A percentile compares a stretch with the other conserved stretches of the same genome.
Evolutionary conservation across 345 rosid species (phyloP).

Genomic region (Turritis glabra): DNA sequence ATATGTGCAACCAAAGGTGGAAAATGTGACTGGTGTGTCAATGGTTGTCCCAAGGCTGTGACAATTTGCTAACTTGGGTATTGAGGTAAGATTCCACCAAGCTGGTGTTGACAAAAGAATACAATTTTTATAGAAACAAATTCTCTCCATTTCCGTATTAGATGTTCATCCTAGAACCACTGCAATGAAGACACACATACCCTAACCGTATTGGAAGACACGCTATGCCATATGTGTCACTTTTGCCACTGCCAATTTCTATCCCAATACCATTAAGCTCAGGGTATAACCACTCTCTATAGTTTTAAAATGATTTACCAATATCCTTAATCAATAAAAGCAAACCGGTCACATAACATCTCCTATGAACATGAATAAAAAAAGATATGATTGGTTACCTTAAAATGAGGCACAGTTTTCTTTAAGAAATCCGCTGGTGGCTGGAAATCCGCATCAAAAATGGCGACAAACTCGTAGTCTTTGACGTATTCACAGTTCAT

Average conservation of each 20-base stretch:
- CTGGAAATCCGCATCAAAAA: constrained; percentile 93
- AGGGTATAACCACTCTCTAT: not conserved
- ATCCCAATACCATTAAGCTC: too few relatives aligned
- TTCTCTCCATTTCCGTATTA: not conserved
- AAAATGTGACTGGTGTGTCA: not conserved
- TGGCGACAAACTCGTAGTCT: constrained; percentile 81
- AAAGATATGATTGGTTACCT: constrained; percentile 45
- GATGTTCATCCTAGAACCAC: not conserved
- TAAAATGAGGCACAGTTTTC: constrained; percentile 78
- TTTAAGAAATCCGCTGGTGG: constrained; percentile 85
- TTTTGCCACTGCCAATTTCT: too few relatives aligned
- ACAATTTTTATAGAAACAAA: not conserved
- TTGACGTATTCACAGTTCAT: constrained; percentile 85
- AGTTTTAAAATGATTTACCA: not conserved
- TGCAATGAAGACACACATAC: not conserved
- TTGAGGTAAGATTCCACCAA: not conserved
- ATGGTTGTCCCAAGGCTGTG: not conserved
- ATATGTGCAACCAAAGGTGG: not conserved
- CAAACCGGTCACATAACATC: too few relatives aligned
- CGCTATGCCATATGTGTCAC: too few relatives aligned
- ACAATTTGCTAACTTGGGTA: not conserved
- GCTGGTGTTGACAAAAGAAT: not conserved
- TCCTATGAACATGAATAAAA: too few relatives aligned
- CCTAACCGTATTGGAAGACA: not conserved
- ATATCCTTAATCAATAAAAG: not conserved